Conservation (phyloP, 2,329 filamentous ascomycete genomes). For the Exophiala sp. region DNA sequence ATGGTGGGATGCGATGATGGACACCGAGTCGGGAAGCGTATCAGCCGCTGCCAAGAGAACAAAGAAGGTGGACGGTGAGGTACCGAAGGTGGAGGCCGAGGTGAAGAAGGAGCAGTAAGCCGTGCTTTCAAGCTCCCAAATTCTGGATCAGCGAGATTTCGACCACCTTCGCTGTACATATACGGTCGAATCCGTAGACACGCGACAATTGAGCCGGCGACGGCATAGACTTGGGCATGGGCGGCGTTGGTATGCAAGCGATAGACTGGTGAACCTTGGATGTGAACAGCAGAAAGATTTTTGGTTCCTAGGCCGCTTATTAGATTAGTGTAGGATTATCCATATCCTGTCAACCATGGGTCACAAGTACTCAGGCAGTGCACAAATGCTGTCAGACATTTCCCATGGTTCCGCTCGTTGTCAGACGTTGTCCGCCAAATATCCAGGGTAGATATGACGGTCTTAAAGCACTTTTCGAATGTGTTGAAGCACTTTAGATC, state of each 20-base stretch:
- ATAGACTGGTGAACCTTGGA: constrained; percentile 5
- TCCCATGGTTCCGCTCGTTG: not conserved
- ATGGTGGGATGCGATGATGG: constrained; percentile 95
- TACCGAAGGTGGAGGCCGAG: too few species aligned
- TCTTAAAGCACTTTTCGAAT: too few species aligned
- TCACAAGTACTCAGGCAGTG: too few species aligned
- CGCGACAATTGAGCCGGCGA: not conserved
- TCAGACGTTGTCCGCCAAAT: not conserved
- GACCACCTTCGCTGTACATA: constrained; percentile 20
- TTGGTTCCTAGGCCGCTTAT: not conserved
- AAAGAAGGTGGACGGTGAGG: constrained; percentile 15
- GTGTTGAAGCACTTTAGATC: not conserved
- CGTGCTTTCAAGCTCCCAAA: not conserved
- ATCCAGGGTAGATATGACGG: not conserved
- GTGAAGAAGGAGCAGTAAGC: constrained; percentile 9
- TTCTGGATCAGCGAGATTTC: constrained; percentile 2
- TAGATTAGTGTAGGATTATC: not conserved
- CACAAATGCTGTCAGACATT: not conserved
- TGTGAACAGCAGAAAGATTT: not conserved
- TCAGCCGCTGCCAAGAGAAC: constrained; percentile 17
- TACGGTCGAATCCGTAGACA: constrained; percentile 5
- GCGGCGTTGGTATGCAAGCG: constrained; percentile 10
- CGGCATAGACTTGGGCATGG: constrained; percentile 5
- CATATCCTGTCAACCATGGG: too few species aligned
- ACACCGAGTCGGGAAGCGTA: constrained; percentile 72